Evolutionary conservation across 768 basidiomycete species (phyloP).

Genomic region (Leucogyrophana mollusca): DNA sequence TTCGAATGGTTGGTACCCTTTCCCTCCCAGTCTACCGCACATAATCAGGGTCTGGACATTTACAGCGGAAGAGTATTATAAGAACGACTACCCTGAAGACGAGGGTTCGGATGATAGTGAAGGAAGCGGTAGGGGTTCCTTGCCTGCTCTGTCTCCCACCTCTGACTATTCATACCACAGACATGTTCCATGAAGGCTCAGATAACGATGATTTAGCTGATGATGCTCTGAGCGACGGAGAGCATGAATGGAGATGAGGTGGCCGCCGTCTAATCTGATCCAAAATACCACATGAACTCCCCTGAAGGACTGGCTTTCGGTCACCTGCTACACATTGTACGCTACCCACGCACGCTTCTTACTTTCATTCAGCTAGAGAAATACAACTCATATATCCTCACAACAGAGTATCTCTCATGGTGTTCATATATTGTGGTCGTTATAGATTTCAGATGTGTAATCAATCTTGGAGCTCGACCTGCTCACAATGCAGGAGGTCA

Average conservation of each 20-base stretch:
- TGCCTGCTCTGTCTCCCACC: constrained; percentile 4
- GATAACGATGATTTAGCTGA: constrained; percentile 44
- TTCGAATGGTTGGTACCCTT: constrained; percentile 61
- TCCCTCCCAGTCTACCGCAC: neutral
- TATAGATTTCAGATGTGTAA: too few relatives aligned
- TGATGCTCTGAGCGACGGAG: constrained; percentile 29
- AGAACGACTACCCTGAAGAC: constrained; percentile 83
- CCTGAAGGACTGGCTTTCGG: too few relatives aligned
- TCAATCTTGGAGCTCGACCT: too few relatives aligned
- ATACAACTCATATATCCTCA: too few relatives aligned
- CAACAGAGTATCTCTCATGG: too few relatives aligned
- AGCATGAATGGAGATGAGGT: constrained; percentile 32
- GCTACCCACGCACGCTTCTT: too few relatives aligned
- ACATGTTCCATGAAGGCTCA: constrained; percentile 56
- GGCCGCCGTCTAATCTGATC: too few relatives aligned
- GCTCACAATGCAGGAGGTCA: too few relatives aligned
- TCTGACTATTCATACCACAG: constrained; percentile 26
- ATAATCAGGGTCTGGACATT: neutral
- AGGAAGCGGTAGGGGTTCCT: constrained; percentile 32
- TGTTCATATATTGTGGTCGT: too few relatives aligned
- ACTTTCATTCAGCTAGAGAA: too few relatives aligned
- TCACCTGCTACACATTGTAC: too few relatives aligned
- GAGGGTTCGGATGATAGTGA: constrained; percentile 43
- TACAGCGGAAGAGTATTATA: constrained; percentile 79
- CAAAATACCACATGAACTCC: too few relatives aligned